A percentile compares a stretch with the other conserved stretches of the same genome.
phyloP scores from a whole-genome alignment of 129 eudicot species.

The Dittrichia graveolens region DNA sequence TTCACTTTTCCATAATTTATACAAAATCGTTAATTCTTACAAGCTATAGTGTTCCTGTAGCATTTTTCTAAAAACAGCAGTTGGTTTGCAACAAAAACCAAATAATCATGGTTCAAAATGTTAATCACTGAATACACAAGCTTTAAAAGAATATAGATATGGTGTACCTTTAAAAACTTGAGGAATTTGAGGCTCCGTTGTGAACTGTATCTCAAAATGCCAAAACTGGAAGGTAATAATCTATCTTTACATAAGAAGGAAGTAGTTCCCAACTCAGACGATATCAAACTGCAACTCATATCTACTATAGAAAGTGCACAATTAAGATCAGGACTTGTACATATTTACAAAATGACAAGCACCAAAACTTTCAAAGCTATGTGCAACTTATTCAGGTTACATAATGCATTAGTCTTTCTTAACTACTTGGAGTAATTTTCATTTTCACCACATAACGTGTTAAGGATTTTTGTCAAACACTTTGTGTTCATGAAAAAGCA shows the following conservation, averaged over 20 bases:
- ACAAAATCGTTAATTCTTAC: conserved; percentile 5
- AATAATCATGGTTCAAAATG: neutral
- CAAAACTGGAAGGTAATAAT: conserved; percentile 31
- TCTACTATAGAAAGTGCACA: conserved; percentile 35
- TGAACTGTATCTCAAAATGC: conserved; percentile 37
- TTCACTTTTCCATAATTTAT: conserved; percentile 1
- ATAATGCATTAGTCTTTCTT: no score
- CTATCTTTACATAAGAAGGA: conserved; percentile 33
- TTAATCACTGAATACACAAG: conserved; percentile 1
- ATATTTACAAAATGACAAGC: conserved; percentile 5
- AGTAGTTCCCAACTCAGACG: conserved; percentile 39
- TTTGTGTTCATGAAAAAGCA: conserved; percentile 5
- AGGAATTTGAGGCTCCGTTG: conserved; percentile 34
- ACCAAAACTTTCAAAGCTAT: neutral
- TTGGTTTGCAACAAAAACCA: neutral
- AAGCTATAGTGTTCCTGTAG: neutral
- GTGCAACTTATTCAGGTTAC: neutral
- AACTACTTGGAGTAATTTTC: neutral
- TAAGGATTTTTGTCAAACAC: conserved; percentile 1
- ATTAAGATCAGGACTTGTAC: conserved; percentile 8
- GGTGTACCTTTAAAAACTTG: conserved; percentile 53
- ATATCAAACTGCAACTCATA: conserved; percentile 51
- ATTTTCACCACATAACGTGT: neutral
- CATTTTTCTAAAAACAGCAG: neutral
- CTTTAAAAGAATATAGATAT: neutral